Conservation (phyloP, 2,329 filamentous ascomycete species). For the Pestalotiopsis sp. region DNA sequence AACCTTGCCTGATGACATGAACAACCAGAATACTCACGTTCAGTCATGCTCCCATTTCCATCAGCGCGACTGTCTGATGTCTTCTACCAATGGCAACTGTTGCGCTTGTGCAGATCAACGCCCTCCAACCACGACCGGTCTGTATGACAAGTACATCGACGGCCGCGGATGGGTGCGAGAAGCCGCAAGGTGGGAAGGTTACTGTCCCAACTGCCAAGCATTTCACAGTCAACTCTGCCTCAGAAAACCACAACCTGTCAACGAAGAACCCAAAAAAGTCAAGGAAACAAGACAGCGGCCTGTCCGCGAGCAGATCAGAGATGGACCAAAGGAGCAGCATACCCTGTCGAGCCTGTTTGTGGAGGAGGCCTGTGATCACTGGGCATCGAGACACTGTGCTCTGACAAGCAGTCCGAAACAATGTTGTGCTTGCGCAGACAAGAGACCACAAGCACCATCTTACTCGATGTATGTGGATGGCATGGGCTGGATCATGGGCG, state of each 20-base stretch:
- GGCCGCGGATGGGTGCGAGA: not conserved
- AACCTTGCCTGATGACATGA: too few species aligned
- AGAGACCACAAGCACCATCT: slow-evolving; percentile 15
- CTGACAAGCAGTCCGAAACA: not conserved
- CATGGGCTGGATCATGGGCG: slow-evolving; percentile 18
- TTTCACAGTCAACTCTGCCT: not conserved
- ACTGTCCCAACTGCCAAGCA: not conserved
- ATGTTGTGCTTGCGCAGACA: slow-evolving; percentile 21
- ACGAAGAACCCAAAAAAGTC: not conserved
- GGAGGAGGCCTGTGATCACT: not conserved
- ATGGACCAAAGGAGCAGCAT: not conserved
- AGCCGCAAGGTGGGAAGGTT: slow-evolving; percentile 2
- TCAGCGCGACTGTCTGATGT: not conserved
- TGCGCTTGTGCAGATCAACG: slow-evolving; percentile 8
- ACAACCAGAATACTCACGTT: too few species aligned
- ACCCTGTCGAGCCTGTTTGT: not conserved
- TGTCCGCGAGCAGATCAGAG: not conserved
- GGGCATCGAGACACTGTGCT: not conserved
- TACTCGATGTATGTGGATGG: slow-evolving; percentile 21
- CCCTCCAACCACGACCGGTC: not conserved
- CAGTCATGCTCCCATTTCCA: not conserved
- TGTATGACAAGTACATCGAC: slow-evolving; percentile 4
- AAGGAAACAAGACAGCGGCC: not conserved
- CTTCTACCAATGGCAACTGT: slow-evolving; percentile 1
- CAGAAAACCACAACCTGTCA: not conserved